These are phyloP conservation scores for Pichia sp. DNA, from an alignment of 1,139 yeast species.

Conservation along the genomic window DNA sequence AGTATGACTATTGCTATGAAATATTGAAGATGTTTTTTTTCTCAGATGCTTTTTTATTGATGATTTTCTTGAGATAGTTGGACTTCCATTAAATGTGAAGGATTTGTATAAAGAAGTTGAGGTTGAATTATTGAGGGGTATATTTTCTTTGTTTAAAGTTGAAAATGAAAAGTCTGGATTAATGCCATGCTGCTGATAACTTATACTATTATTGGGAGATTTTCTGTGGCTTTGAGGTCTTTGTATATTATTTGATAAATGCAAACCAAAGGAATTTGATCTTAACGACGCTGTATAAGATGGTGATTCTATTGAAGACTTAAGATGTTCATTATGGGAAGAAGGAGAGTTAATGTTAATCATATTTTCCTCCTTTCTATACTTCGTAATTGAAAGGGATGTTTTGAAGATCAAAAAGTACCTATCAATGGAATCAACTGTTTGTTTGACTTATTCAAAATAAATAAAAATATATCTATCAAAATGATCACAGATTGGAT, in stretches of 20 bases:
- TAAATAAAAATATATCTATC: too few relatives aligned
- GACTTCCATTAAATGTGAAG: slow-evolving; percentile 10
- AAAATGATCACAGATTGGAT: too few relatives aligned
- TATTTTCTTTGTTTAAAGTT: slow-evolving; percentile 10
- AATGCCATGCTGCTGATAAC: background rate
- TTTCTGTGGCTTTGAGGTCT: slow-evolving; percentile 5
- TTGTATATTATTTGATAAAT: slow-evolving; percentile 5
- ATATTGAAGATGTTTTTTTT: slow-evolving; percentile 11
- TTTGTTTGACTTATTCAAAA: too few relatives aligned
- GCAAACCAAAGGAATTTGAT: slow-evolving; percentile 2
- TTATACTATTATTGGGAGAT: background rate
- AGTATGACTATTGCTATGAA: slow-evolving; percentile 1
- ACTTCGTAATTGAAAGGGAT: too few relatives aligned
- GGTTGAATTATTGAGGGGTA: background rate
- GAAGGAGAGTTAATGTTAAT: slow-evolving; percentile 7
- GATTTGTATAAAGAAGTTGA: slow-evolving; percentile 10
- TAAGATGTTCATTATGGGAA: background rate
- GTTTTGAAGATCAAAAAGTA: too few relatives aligned
- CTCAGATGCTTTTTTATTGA: slow-evolving; percentile 13
- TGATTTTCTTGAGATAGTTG: slow-evolving; percentile 10
- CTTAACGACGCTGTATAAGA: slow-evolving; percentile 4
- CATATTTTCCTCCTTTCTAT: too few relatives aligned
- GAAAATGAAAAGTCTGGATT: slow-evolving; percentile 4
- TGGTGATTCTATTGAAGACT: slow-evolving; percentile 5
- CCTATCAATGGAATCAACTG: too few relatives aligned